phyloP scores from a whole-genome alignment of 208 protist species.

The Trypanosoma theileri region DNA sequence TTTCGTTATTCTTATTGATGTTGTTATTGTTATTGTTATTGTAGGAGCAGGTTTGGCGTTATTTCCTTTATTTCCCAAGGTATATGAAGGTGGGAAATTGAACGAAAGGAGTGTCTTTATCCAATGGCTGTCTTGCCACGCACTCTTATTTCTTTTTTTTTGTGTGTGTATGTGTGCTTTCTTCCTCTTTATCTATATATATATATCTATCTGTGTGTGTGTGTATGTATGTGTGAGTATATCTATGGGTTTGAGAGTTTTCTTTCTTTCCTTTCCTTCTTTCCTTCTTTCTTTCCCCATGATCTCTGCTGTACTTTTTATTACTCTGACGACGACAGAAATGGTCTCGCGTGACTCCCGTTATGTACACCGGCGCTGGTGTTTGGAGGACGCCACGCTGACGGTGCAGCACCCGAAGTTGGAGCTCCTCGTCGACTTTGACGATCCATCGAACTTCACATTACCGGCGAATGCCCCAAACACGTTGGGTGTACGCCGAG shows the following conservation, averaged over 20 bases:
- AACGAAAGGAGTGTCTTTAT: no score
- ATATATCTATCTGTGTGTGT: neutral
- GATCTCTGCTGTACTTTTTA: neutral
- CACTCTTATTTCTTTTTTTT: no score
- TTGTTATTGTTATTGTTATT: no score
- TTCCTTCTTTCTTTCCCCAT: constrained; percentile 13
- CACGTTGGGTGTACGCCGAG: constrained; percentile 48
- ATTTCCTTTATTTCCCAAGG: no score
- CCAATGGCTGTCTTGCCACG: no score
- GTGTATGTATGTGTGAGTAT: neutral
- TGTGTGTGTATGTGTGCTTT: no score
- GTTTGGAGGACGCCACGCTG: constrained; percentile 68
- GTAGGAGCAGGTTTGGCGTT: no score
- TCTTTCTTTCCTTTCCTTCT: constrained; percentile 10
- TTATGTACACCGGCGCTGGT: constrained; percentile 67
- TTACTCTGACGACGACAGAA: neutral
- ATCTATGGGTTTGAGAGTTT: neutral
- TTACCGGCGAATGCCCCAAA: constrained; percentile 54
- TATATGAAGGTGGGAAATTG: no score
- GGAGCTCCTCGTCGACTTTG: constrained; percentile 77
- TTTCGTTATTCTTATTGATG: no score
- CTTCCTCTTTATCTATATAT: neutral
- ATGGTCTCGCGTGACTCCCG: constrained; percentile 67
- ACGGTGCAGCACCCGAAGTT: constrained; percentile 49
- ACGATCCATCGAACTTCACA: constrained; percentile 54